Evolutionary conservation across 495 filamentous ascomycete genomes (phyloP).

Genomic region (Penicillium parvum): DNA sequence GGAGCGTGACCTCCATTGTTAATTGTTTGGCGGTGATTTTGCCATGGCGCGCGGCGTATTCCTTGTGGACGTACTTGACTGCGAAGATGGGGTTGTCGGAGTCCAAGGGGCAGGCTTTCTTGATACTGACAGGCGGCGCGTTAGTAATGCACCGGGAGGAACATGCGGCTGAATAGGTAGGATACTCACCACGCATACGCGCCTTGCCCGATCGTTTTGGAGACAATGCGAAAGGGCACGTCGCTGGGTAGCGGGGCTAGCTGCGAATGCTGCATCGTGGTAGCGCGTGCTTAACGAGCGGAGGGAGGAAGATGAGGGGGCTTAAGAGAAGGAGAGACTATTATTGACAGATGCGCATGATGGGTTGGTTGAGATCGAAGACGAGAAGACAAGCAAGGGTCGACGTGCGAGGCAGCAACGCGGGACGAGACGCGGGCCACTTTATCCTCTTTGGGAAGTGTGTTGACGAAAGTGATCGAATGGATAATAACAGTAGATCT

Average conservation of each 20-base stretch:
- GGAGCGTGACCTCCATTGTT: slow-evolving; percentile 80
- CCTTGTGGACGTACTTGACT: slow-evolving; percentile 98
- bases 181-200: slow-evolving; percentile 94
- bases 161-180: not conserved
- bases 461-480: too few relatives aligned
- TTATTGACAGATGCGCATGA: too few relatives aligned
- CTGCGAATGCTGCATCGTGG: slow-evolving; percentile 69
- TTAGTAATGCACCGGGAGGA: not conserved
- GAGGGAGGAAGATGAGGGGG: not conserved
- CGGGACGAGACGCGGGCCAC: slow-evolving; percentile 36
- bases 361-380: slow-evolving; percentile 2
- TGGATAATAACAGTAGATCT: too few relatives aligned
- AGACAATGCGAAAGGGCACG: slow-evolving; percentile 90
- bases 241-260: slow-evolving; percentile 78
- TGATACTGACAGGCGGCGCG: slow-evolving; percentile 62
- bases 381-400: slow-evolving; percentile 10
- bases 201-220: slow-evolving; percentile 91
- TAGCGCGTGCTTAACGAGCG: not conserved
- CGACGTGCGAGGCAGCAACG: too few relatives aligned
- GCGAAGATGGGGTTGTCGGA: slow-evolving; percentile 76
- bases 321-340: too few relatives aligned
- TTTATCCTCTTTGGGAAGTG: slow-evolving; percentile 46
- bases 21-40: slow-evolving; percentile 86
- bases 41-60: slow-evolving; percentile 82
- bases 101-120: slow-evolving; percentile 78